Base-by-base conservation (phyloP, 495 filamentous ascomycete species). In the Penicillium manginii region DNA sequence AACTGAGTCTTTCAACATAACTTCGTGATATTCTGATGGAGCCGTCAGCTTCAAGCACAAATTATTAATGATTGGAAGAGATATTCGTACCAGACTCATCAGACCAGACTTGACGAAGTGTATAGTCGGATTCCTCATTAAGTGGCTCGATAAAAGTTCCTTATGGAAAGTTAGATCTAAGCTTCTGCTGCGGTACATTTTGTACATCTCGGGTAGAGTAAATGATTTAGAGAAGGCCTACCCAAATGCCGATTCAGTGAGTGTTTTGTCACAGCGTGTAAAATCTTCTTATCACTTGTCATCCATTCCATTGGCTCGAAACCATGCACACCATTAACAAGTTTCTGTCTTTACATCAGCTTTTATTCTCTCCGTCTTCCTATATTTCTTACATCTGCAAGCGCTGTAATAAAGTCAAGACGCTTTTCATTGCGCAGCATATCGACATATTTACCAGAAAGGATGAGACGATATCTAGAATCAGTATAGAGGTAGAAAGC, bases 401-500 rank as follows among this genome's bases (percentile, higher is more conserved):
- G 12, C 12, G 40, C 40, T 45, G 12, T 45, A 11, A 45, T 45
- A 9, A 45, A 45, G 6, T n/a, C n/a, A 2, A 45, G 40, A n/a
- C 40, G 40, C 12, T 45, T 45, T 15, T 45, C 40, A 19, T 45
- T 18, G 14, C 40, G 40, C 4, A 45, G 12, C 12, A n/a, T n/a
- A 45, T 45, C 40, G 18, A n/a, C 40, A 21, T 45, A 45, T 21
- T 45, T 45, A 45, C n/a, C 12, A 45, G 14, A 17, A 17, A 45
- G 40, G 19, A 45, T 45, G 1, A 45, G 40, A 9, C n/a, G 14
- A 45, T 15, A 45, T 17, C n/a, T 45, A 9, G 40, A 45, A 45
- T 45, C 40, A 9, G 40, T 45, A 45, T 45, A 45, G 17, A 45
- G 40, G 6, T 45, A 45, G 18, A 45, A 45, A 6, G 40, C 40